Evolutionary conservation across 768 basidiomycete species (phyloP), one percentile per base, ranked within the genome.

Genomic region (Hypholoma sublateritium): DNA sequence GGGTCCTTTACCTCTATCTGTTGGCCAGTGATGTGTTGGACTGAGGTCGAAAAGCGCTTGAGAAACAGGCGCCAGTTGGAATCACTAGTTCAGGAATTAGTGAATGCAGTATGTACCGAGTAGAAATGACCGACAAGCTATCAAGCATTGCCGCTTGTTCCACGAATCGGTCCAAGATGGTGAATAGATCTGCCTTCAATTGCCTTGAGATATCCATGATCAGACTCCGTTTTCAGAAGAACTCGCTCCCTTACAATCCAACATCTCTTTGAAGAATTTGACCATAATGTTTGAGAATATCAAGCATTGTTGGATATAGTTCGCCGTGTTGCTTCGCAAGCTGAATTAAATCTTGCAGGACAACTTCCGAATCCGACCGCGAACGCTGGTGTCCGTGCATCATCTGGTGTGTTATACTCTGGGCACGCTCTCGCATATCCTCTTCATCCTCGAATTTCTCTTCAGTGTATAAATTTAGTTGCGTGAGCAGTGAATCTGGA

Each of bases 381-480:
- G 71, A 61, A 14, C 72, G 66, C 44, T 72, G 67, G 36, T 75
- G 75, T 6, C 63, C 69, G 35, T 58, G 59, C 14, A 59, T 61
- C 44, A 62, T 60, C 36, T 65, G 67, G 16, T 58, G 49, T 46
- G 79, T 62, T 16, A 76, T 45, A 47, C 63, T 65, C 35, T 73
- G 77, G 36, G 82, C 76, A 35, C 84, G 80, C 60, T 94, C 87
- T 37, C 85, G 84, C 71, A 91, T 80, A 49, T 95, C 91, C 65
- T 90, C 87, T 67, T 92, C 89, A 67, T 97, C 94, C 64, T 95
- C 93, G 44, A 87, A 90, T 62, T 92, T 91, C 69, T 95, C 93
- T 59, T 96, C 93, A 0, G 83, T 80, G 63, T 94, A 96, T 24
- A 92, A 79, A 59, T 88, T 83, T 5, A 95, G 72, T 63, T 95